Evolutionary conservation across 2,329 filamentous ascomycete genomes (phyloP).

Genomic region (Mycosphaerelloides madeirae): DNA sequence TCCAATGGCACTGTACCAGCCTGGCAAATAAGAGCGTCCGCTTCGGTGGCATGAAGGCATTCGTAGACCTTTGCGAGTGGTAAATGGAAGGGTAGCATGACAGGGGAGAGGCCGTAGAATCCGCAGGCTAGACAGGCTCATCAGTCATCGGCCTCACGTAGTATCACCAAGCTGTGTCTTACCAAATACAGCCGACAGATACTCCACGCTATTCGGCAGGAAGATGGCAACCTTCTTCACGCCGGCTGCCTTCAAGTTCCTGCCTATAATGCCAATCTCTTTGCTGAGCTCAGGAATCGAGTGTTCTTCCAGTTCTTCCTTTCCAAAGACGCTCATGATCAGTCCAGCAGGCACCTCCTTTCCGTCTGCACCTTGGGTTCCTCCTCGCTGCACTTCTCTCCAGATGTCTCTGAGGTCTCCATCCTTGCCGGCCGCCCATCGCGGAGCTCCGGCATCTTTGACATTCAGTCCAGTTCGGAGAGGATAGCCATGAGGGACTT

Average conservation of each 20-base stretch:
- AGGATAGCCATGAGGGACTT: constrained; percentile 78
- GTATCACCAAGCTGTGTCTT: constrained; percentile 18
- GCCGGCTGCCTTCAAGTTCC: constrained; percentile 64
- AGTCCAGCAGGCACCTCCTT: constrained; percentile 59
- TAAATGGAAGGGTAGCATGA: constrained; percentile 79
- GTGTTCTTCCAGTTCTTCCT: constrained; percentile 69
- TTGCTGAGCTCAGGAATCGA: constrained; percentile 65
- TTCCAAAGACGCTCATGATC: constrained; percentile 74
- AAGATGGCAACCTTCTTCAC: constrained; percentile 77
- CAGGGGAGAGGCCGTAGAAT: constrained; percentile 81
- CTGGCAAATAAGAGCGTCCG: constrained; percentile 76
- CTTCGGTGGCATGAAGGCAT: constrained; percentile 67
- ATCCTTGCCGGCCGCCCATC: constrained; percentile 77
- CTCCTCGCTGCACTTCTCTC: constrained; percentile 55
- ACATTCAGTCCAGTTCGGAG: constrained; percentile 74
- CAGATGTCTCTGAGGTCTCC: constrained; percentile 91
- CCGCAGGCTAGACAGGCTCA: constrained; percentile 58
- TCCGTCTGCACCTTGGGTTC: constrained; percentile 57
- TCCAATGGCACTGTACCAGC: constrained; percentile 85
- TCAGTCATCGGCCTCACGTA: constrained; percentile 8
- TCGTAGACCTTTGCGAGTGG: constrained; percentile 63
- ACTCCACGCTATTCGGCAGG: constrained; percentile 87
- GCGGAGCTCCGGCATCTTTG: constrained; percentile 71
- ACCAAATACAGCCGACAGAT: constrained; percentile 74
- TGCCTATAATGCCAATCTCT: constrained; percentile 83